phyloP scores from a whole-genome alignment of 805 yeast species.

The Citeromyces nyonsensis region DNA sequence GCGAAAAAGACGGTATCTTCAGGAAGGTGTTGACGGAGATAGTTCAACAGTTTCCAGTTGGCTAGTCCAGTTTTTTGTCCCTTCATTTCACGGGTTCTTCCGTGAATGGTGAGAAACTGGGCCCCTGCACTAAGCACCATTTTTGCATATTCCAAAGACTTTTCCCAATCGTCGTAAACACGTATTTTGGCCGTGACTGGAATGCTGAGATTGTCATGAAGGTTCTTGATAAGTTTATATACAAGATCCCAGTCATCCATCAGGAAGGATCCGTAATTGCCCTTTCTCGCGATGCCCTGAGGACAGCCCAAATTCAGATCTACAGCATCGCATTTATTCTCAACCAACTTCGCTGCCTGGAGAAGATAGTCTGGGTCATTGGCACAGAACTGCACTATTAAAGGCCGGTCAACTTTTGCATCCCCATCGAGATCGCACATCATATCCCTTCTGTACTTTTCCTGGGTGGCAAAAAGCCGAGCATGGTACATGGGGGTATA shows the following conservation, averaged over 20 bases:
- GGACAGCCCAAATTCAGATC: conserved; percentile 96
- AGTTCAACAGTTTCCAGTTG: conserved; percentile 72
- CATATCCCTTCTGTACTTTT: conserved; percentile 65
- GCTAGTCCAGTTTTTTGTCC: conserved; percentile 95
- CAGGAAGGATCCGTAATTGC: conserved; percentile 87
- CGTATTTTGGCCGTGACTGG: conserved; percentile 96
- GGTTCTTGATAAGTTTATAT: conserved; percentile 47
- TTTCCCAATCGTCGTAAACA: conserved; percentile 71
- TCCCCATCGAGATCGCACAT: conserved; percentile 67
- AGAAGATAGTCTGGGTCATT: conserved; percentile 80
- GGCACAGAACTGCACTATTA: conserved; percentile 92
- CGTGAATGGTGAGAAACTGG: conserved; percentile 87
- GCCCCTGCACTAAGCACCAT: conserved; percentile 91
- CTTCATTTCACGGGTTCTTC: conserved; percentile 93
- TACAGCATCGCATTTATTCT: conserved; percentile 83
- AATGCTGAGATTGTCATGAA: conserved; percentile 60
- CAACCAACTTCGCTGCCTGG: conserved; percentile 69
- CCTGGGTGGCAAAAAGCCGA: conserved; percentile 69
- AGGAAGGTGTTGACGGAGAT: conserved; percentile 65
- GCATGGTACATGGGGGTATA: conserved; percentile 98
- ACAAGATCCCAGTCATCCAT: conserved; percentile 96
- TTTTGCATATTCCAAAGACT: conserved; percentile 74
- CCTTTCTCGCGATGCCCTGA: conserved; percentile 91
- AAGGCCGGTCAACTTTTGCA: conserved; percentile 55
- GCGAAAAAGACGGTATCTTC: conserved; percentile 77